Conservation (phyloP, 2,329 filamentous ascomycete genomes). For the Colletotrichum eleusines region DNA sequence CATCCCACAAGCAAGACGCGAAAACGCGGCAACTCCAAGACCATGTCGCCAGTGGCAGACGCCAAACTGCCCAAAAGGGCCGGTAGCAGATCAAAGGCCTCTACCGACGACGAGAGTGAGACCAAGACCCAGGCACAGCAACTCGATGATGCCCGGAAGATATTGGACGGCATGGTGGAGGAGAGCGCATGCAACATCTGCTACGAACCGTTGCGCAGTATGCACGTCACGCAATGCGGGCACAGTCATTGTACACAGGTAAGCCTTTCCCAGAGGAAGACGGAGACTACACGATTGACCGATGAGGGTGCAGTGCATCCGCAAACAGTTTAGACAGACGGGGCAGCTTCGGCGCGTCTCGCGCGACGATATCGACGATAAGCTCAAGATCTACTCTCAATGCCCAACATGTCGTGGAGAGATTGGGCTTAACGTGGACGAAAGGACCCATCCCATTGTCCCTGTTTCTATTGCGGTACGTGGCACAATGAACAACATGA, state of each 20-base stretch:
- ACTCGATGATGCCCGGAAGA: neutral
- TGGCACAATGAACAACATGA: no score
- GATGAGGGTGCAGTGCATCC: neutral
- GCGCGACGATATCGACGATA: neutral
- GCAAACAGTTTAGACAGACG: neutral
- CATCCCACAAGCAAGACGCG: neutral
- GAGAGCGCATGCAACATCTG: constrained; percentile 11
- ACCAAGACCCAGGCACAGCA: no score
- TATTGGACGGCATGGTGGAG: constrained; percentile 13
- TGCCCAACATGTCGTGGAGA: neutral
- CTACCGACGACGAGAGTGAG: neutral
- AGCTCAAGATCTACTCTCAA: neutral
- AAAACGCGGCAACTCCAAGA: neutral
- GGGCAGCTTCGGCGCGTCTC: neutral
- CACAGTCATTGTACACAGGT: constrained; percentile 11
- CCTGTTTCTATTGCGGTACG: neutral
- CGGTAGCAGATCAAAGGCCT: neutral
- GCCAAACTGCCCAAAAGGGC: neutral
- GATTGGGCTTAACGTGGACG: neutral
- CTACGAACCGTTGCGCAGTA: constrained; percentile 1
- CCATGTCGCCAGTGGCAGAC: neutral
- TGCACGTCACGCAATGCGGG: constrained; percentile 6
- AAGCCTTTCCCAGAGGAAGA: neutral
- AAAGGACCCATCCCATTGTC: neutral
- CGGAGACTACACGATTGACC: neutral